Percentiles rank a stretch among this genome's conserved stretches.
Conservation (phyloP, 83 land plant genomes). For the Diphasiastrum complanatum region DNA sequence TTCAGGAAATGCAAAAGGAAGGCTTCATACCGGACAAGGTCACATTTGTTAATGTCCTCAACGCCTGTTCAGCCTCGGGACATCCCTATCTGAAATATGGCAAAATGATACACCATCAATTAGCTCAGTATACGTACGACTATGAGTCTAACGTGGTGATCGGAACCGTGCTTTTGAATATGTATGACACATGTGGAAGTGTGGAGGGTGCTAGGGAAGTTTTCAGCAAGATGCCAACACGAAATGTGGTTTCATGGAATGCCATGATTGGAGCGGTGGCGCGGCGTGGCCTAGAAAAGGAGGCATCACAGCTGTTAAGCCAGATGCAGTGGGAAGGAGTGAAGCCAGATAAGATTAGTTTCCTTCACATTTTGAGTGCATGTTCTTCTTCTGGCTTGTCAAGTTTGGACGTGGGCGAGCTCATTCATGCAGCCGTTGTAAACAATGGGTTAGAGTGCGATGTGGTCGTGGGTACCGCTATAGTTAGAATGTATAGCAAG, state of each 20-base stretch:
- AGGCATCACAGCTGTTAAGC: not conserved
- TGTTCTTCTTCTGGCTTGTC: not conserved
- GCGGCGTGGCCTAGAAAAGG: not conserved
- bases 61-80: not conserved
- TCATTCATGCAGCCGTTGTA: not conserved
- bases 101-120: too few species aligned
- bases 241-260: conserved; percentile 5
- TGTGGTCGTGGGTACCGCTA: conserved; percentile 2
- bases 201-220: not conserved
- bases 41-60: not conserved
- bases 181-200: too few species aligned
- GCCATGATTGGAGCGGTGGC: conserved; percentile 1
- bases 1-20: not conserved
- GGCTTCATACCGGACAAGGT: not conserved
- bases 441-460: not conserved
- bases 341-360: not conserved
- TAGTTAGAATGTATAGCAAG: not conserved
- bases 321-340: conserved; percentile 6
- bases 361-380: not conserved
- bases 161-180: too few species aligned
- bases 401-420: not conserved
- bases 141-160: too few species aligned
- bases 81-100: too few species aligned
- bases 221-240: not conserved
- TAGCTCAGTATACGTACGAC: too few species aligned